Evolutionary conservation across 2,329 filamentous ascomycete species (phyloP).

Genomic region (Malbranchea cinnamomea): DNA sequence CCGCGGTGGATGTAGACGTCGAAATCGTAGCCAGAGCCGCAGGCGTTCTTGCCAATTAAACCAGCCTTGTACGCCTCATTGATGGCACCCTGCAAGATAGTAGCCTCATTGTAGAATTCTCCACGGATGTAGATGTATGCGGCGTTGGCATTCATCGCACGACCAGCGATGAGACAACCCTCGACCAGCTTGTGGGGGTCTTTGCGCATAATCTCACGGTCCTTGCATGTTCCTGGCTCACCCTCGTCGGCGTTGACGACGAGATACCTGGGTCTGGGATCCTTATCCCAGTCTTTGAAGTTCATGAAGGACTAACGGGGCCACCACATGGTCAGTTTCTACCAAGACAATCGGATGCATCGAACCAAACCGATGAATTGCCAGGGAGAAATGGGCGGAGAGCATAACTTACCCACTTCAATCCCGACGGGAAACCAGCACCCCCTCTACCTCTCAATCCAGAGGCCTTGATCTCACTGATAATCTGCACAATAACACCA

Average conservation of each 20-base stretch:
- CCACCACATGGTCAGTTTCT: slow-evolving; percentile 3
- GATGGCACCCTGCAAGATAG: slow-evolving; percentile 84
- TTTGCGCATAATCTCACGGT: slow-evolving; percentile 99
- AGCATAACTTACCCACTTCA: slow-evolving; percentile 77
- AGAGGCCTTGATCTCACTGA: slow-evolving; percentile 91
- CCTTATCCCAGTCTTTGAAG: slow-evolving; percentile 98
- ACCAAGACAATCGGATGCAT: background rate
- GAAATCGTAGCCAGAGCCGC: slow-evolving; percentile 92
- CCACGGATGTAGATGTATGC: slow-evolving; percentile 99
- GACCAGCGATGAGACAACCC: slow-evolving; percentile 86
- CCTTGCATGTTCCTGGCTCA: slow-evolving; percentile 97
- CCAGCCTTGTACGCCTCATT: slow-evolving; percentile 94
- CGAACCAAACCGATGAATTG: background rate
- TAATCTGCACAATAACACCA: no score
- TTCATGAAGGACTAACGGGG: slow-evolving; percentile 87
- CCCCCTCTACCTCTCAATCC: slow-evolving; percentile 90
- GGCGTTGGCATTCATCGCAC: slow-evolving; percentile 96
- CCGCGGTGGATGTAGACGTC: slow-evolving; percentile 94
- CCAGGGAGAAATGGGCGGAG: no score
- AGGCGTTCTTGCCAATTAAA: slow-evolving; percentile 95
- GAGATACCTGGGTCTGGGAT: slow-evolving; percentile 85
- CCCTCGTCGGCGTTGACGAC: slow-evolving; percentile 98
- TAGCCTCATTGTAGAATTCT: slow-evolving; percentile 93
- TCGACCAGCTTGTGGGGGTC: slow-evolving; percentile 98
- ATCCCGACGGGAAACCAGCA: slow-evolving; percentile 90